These are phyloP conservation scores for Fusarium incarnatum DNA, from an alignment of 2,329 filamentous ascomycete genomes.

Conservation along the genomic window DNA sequence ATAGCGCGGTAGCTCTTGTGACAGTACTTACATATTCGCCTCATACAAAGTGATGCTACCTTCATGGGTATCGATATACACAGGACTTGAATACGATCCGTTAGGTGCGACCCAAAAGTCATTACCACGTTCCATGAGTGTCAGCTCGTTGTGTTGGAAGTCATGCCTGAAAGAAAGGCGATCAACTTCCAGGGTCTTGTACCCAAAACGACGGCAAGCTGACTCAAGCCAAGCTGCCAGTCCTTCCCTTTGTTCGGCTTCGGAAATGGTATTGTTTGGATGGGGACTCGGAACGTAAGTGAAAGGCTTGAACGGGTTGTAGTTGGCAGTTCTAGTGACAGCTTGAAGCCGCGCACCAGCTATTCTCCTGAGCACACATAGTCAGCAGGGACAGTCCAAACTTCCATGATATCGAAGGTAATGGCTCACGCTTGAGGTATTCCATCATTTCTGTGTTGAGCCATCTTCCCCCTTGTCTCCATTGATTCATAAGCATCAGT, in stretches of 20 bases:
- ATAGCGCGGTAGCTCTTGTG: background rate
- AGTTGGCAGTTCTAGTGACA: conserved; percentile 30
- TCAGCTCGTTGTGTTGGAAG: background rate
- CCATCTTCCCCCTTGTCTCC: background rate
- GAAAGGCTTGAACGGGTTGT: conserved; percentile 1
- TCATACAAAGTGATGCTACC: conserved; percentile 41
- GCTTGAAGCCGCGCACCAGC: conserved; percentile 35
- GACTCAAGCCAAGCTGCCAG: conserved; percentile 32
- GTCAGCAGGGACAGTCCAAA: background rate
- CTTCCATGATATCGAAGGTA: background rate
- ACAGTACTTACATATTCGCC: conserved; percentile 31
- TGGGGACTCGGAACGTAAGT: background rate
- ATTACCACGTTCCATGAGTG: background rate
- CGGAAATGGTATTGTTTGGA: conserved; percentile 2
- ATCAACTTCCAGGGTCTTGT: conserved; percentile 41
- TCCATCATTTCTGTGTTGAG: conserved; percentile 7
- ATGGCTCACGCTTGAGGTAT: conserved; percentile 17
- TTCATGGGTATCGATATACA: background rate
- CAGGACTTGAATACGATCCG: background rate
- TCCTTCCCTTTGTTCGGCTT: background rate
- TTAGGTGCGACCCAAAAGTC: background rate
- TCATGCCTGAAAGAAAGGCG: conserved; percentile 35
- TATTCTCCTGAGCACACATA: conserved; percentile 6
- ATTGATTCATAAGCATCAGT: conserved; percentile 5
- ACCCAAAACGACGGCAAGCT: conserved; percentile 36